Evolutionary conservation across 495 filamentous ascomycete species (phyloP).

Genomic region (Thozetella sp.): DNA sequence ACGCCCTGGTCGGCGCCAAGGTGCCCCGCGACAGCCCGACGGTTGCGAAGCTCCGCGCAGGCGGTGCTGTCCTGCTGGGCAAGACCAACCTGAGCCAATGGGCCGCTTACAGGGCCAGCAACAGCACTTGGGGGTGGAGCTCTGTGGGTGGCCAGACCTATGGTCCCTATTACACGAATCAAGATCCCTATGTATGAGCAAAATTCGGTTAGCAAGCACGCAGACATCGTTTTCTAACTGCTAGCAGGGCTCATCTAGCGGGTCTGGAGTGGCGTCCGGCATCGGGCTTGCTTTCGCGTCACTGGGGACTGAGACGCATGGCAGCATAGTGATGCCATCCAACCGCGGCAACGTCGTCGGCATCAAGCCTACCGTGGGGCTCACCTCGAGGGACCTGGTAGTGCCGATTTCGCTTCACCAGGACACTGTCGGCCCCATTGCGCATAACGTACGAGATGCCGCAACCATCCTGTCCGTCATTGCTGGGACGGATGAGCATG

Average conservation of each 20-base stretch:
- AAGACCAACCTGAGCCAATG: constrained; percentile 39
- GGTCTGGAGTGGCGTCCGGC: constrained; percentile 9
- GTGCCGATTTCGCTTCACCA: constrained; percentile 33
- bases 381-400: constrained; percentile 32
- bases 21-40: constrained; percentile 41
- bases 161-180: constrained; percentile 33
- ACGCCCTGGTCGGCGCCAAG: constrained; percentile 44
- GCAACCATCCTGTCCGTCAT: constrained; percentile 31
- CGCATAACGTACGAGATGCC: constrained; percentile 36
- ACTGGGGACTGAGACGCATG: constrained; percentile 22
- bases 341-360: constrained; percentile 38
- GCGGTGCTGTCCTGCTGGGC: constrained; percentile 49
- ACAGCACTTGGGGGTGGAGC: constrained; percentile 40
- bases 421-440: constrained; percentile 40
- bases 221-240: not conserved
- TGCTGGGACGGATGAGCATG: constrained; percentile 26
- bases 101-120: constrained; percentile 35
- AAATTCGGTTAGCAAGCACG: too few species aligned
- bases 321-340: constrained; percentile 30
- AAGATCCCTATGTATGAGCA: constrained; percentile 17
- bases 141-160: constrained; percentile 36
- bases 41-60: constrained; percentile 40
- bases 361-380: constrained; percentile 36
- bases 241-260: not conserved
- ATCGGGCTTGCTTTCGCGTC: constrained; percentile 25